Percentiles rank a stretch among this genome's conserved stretches.
These are phyloP conservation scores for Penicillium sp. DNA, from an alignment of 2,329 filamentous ascomycete species.

Conservation along the genomic window DNA sequence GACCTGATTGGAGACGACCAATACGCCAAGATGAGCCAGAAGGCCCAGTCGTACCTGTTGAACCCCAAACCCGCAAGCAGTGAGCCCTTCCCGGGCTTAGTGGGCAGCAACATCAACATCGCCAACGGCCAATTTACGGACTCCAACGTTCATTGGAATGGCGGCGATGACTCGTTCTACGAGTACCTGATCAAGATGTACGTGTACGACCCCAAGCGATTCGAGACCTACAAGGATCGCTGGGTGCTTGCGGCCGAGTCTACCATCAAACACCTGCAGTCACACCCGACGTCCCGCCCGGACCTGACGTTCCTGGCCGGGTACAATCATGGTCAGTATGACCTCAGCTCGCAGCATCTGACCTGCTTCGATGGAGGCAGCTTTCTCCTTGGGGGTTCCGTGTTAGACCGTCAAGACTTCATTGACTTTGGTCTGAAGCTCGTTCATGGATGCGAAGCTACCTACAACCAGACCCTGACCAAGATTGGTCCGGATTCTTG, in stretches of 20 bases:
- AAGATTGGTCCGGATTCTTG: slow-evolving; percentile 72
- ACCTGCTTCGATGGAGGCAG: slow-evolving; percentile 81
- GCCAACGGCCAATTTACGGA: slow-evolving; percentile 62
- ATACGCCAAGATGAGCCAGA: slow-evolving; percentile 62
- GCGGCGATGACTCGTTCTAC: slow-evolving; percentile 74
- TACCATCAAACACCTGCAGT: slow-evolving; percentile 64
- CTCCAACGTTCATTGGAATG: slow-evolving; percentile 66
- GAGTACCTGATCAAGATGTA: slow-evolving; percentile 93
- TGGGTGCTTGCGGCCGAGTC: slow-evolving; percentile 73
- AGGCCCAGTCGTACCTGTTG: slow-evolving; percentile 64
- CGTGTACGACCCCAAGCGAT: slow-evolving; percentile 64
- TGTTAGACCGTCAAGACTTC: slow-evolving; percentile 60
- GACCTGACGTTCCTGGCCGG: slow-evolving; percentile 61
- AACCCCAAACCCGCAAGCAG: slow-evolving; percentile 55
- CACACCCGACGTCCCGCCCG: slow-evolving; percentile 58
- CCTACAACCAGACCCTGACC: slow-evolving; percentile 63
- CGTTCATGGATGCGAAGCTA: slow-evolving; percentile 65
- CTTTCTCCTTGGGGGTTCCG: slow-evolving; percentile 73
- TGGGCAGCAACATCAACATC: slow-evolving; percentile 63
- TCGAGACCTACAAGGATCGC: slow-evolving; percentile 60
- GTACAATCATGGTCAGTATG: slow-evolving; percentile 34
- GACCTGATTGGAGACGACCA: slow-evolving; percentile 63
- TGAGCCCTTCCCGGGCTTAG: slow-evolving; percentile 70
- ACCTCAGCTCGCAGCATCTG: slow-evolving; percentile 46
- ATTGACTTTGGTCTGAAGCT: slow-evolving; percentile 67